A percentile compares a stretch with the other conserved stretches of the same genome.
These are phyloP conservation scores for Xylaria sp. DNA, from an alignment of 2,329 filamentous ascomycete genomes.

Conservation along the genomic window DNA sequence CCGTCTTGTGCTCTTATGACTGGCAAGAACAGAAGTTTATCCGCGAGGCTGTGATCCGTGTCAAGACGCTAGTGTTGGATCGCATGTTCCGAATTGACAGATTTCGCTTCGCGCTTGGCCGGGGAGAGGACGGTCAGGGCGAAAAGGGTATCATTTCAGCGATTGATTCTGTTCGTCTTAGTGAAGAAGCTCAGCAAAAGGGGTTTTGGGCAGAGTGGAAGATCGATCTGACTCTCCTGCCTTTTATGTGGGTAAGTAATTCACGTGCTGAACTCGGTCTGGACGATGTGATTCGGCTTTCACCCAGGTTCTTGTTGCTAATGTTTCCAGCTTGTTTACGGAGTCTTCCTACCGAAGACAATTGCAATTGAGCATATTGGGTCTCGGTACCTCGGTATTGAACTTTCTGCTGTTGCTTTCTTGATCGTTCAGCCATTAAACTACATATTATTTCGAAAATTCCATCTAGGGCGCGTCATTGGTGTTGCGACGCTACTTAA, in stretches of 20 bases:
- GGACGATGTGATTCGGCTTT: background rate
- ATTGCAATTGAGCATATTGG: background rate
- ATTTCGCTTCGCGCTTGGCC: constrained; percentile 34
- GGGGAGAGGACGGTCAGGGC: background rate
- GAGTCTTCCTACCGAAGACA: background rate
- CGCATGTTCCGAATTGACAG: constrained; percentile 34
- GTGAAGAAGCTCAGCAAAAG: background rate
- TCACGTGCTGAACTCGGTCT: background rate
- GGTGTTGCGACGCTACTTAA: background rate
- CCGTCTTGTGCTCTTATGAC: constrained; percentile 41
- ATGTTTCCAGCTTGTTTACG: background rate
- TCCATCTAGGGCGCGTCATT: background rate
- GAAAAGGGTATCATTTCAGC: background rate
- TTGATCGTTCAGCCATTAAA: background rate
- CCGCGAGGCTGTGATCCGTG: constrained; percentile 31
- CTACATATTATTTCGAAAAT: background rate
- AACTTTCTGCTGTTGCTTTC: background rate
- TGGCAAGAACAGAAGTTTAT: constrained; percentile 29
- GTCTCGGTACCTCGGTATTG: background rate
- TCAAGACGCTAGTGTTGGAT: constrained; percentile 33
- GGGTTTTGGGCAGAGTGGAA: background rate
- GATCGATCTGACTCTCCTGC: background rate
- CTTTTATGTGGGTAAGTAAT: background rate
- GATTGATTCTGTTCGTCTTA: background rate
- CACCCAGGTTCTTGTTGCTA: background rate